Evolutionary conservation across 2,329 filamentous ascomycete genomes (phyloP).

Genomic region (Aspergillus sergii): DNA sequence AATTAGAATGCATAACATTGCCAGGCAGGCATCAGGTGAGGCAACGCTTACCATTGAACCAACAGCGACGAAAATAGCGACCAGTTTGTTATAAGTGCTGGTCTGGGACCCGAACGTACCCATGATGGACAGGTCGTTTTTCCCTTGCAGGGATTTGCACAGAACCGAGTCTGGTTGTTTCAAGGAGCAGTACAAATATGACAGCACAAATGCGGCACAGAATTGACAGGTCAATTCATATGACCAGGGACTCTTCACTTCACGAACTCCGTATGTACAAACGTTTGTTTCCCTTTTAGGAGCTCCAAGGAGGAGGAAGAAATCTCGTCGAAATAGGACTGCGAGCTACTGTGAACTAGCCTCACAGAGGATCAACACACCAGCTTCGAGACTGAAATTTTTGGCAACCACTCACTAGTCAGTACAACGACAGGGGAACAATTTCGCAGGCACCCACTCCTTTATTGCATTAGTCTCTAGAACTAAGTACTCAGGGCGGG

Average conservation of each 20-base stretch:
- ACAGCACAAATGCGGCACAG: not conserved
- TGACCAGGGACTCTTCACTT: not conserved
- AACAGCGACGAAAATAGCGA: slow-evolving; percentile 43
- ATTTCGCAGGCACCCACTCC: not conserved
- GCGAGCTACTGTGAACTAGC: not conserved
- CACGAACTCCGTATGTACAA: not conserved
- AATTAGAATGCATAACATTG: slow-evolving; percentile 2
- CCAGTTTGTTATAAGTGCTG: slow-evolving; percentile 41
- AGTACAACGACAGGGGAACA: not conserved
- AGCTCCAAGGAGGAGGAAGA: not conserved
- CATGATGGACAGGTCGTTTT: slow-evolving; percentile 23
- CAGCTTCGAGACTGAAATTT: slow-evolving; percentile 2
- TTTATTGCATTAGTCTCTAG: slow-evolving; percentile 4
- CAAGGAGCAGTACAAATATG: not conserved
- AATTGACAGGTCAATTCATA: not conserved
- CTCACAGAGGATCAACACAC: not conserved
- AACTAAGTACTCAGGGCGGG: not conserved
- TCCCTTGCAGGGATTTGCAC: not conserved
- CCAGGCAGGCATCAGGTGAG: not conserved
- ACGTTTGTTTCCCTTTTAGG: not conserved
- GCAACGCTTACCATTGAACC: slow-evolving; percentile 41
- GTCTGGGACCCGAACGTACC: slow-evolving; percentile 39
- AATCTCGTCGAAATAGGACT: not conserved
- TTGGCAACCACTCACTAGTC: not conserved
- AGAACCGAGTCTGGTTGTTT: not conserved